Percentiles rank a stretch among this genome's conserved stretches.
These are phyloP conservation scores for Metarhizium guizhouense DNA, from an alignment of 2,329 filamentous ascomycete species.

Conservation along the genomic window DNA sequence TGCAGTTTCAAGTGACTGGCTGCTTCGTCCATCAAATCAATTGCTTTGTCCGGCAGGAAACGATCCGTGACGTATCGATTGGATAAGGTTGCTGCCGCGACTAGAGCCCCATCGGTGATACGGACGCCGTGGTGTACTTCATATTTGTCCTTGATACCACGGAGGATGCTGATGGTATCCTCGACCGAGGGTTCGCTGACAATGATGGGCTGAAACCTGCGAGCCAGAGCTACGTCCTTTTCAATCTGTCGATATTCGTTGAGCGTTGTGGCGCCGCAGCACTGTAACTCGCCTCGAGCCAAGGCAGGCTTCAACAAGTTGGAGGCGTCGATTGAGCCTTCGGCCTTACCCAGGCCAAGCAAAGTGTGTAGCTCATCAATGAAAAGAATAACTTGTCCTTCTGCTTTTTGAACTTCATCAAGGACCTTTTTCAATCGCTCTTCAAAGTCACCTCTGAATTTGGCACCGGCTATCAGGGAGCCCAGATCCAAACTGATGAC, in stretches of 20 bases:
- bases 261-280: constrained; percentile 88
- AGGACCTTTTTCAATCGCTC: constrained; percentile 86
- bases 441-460: constrained; percentile 93
- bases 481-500: constrained; percentile 85
- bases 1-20: constrained; percentile 83
- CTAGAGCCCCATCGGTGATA: constrained; percentile 85
- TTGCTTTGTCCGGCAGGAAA: constrained; percentile 93
- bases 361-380: constrained; percentile 91
- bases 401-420: constrained; percentile 80
- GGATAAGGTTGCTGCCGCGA: constrained; percentile 83
- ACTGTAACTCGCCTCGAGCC: constrained; percentile 88
- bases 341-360: constrained; percentile 85
- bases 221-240: constrained; percentile 87
- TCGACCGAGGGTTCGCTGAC: constrained; percentile 88
- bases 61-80: constrained; percentile 96
- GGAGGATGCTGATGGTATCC: constrained; percentile 89
- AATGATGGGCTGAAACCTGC: constrained; percentile 87
- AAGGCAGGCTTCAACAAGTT: constrained; percentile 90
- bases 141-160: constrained; percentile 96
- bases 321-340: constrained; percentile 93
- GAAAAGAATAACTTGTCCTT: constrained; percentile 88
- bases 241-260: constrained; percentile 90
- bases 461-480: constrained; percentile 88
- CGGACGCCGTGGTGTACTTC: constrained; percentile 95
- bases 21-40: constrained; percentile 93